A percentile compares a stretch with the other conserved stretches of the same genome.
Evolutionary conservation across 345 rosid species (phyloP).

Genomic region (Citrus trifoliata): DNA sequence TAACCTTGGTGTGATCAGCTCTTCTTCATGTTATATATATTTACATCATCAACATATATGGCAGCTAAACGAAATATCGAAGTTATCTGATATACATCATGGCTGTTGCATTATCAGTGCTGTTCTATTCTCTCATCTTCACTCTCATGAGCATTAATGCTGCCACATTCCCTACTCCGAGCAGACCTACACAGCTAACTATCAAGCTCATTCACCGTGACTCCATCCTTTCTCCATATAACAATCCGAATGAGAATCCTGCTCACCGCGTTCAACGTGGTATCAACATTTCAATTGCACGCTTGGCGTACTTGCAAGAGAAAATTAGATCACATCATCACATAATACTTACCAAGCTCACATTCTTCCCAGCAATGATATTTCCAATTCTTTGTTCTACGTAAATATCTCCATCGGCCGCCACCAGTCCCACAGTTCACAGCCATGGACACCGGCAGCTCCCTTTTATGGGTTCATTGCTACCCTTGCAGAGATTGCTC

Average conservation of each 20-base stretch:
- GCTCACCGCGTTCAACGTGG: conserved; percentile 18
- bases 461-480: conserved; percentile 60
- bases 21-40: not conserved
- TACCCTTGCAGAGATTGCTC: conserved; percentile 39
- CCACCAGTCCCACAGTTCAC: conserved; percentile 56
- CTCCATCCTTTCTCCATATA: conserved; percentile 27
- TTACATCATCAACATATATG: too few species aligned
- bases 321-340: conserved; percentile 10
- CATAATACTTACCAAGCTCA: conserved; percentile 20
- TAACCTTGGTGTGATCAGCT: not conserved
- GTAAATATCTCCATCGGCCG: conserved; percentile 51
- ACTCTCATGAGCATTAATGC: not conserved
- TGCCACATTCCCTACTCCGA: not conserved
- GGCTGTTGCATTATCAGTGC: too few species aligned
- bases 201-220: conserved; percentile 29
- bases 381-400: conserved; percentile 15
- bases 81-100: too few species aligned
- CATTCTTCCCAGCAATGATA: conserved; percentile 20
- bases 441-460: conserved; percentile 61
- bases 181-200: conserved; percentile 4
- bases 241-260: conserved; percentile 17
- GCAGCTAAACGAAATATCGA: too few species aligned
- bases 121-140: too few species aligned
- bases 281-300: conserved; percentile 26
- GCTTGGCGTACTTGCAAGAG: conserved; percentile 23